phyloP scores from a whole-genome alignment of 2,329 filamentous ascomycete species.

The Thermochaetoides dissita region DNA sequence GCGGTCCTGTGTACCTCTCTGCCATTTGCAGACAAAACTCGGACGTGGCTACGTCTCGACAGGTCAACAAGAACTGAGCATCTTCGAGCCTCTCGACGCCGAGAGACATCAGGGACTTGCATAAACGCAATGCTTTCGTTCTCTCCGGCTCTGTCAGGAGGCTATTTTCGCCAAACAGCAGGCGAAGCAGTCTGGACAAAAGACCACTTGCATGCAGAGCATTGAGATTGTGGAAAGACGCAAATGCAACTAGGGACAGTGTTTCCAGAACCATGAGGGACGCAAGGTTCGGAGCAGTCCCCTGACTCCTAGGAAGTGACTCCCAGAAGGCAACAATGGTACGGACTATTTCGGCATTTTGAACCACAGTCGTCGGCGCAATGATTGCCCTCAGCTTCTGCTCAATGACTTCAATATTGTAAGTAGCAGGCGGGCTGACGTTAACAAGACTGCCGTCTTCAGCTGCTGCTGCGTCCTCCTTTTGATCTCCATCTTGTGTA shows the following conservation, averaged over 20 bases:
- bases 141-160: slow-evolving; percentile 41
- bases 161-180: slow-evolving; percentile 42
- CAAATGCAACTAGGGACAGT: slow-evolving; percentile 40
- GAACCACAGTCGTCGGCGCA: slow-evolving; percentile 35
- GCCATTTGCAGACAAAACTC: slow-evolving; percentile 63
- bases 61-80: slow-evolving; percentile 56
- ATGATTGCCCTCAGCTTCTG: slow-evolving; percentile 34
- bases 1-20: slow-evolving; percentile 58
- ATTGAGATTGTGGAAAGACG: slow-evolving; percentile 55
- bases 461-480: neutral
- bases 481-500: neutral
- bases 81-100: slow-evolving; percentile 73
- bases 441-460: slow-evolving; percentile 2
- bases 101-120: slow-evolving; percentile 54
- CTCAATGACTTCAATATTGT: slow-evolving; percentile 19
- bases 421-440: neutral
- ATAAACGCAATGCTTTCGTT: slow-evolving; percentile 49
- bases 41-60: slow-evolving; percentile 38
- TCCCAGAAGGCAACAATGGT: slow-evolving; percentile 51
- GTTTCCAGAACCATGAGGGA: slow-evolving; percentile 54
- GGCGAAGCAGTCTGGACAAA: slow-evolving; percentile 49
- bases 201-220: slow-evolving; percentile 61
- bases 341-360: slow-evolving; percentile 49
- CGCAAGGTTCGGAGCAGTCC: slow-evolving; percentile 32
- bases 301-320: slow-evolving; percentile 38